Percentiles rank a stretch among this genome's conserved stretches.
Conservation (phyloP, 305 asterid genomes). For the Salvia sclarea region DNA sequence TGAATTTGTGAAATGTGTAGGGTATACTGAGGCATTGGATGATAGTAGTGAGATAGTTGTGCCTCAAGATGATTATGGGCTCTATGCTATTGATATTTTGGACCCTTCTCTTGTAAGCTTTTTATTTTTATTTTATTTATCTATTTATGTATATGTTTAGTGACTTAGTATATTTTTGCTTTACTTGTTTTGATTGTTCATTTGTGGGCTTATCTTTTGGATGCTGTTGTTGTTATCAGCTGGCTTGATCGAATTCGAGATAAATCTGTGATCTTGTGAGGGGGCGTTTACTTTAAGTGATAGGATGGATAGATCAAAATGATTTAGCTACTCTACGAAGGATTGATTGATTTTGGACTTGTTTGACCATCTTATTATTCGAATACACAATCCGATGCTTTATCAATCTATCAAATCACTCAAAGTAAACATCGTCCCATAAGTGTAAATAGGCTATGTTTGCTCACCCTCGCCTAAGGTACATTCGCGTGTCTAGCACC, state of each 20-base stretch:
- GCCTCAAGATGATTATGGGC: slow-evolving; percentile 95
- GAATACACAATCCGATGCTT: no score
- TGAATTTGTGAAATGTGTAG: slow-evolving; percentile 33
- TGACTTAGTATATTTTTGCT: no score
- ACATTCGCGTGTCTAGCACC: background rate
- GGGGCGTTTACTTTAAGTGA: no score
- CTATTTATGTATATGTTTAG: no score
- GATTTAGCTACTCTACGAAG: no score
- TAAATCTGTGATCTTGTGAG: background rate
- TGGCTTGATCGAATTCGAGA: background rate
- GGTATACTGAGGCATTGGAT: slow-evolving; percentile 81
- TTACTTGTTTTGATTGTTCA: background rate
- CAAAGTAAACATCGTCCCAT: no score
- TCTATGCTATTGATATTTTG: slow-evolving; percentile 91
- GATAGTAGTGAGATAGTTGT: slow-evolving; percentile 63
- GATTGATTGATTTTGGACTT: no score
- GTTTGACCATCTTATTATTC: no score
- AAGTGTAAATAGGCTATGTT: background rate
- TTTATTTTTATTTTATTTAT: background rate
- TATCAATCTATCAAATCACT: no score
- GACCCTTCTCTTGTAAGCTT: slow-evolving; percentile 79
- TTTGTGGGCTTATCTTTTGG: no score
- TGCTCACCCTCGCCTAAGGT: background rate
- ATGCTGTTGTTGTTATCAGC: no score
- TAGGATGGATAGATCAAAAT: no score